Evolutionary conservation across 306 rosid species (phyloP), one percentile per base, ranked within the genome.

Genomic region (Sicyos baderoa): DNA sequence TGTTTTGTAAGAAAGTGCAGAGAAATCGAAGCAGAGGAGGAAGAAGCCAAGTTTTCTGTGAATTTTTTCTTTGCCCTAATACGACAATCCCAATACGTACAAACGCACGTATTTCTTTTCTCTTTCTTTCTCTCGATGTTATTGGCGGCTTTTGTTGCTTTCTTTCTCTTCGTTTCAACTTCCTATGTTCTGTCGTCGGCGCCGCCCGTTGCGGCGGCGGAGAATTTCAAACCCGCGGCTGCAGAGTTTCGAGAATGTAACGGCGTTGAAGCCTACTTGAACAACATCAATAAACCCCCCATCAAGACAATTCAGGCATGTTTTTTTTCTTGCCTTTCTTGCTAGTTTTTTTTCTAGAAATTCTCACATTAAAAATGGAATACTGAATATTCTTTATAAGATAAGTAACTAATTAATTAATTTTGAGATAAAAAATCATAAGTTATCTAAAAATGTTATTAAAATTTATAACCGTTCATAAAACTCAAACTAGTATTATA

Each of bases 241-340:
- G 51, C 7, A 40, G 86, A 75, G 77, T 60, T 86, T 76, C 80
- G 71, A 69, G 87, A 84, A 70, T 67, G 79, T 15, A 79, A 22
- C 45, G 79, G 74, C 54, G 80, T 81, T 76, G 76, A 72, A 56
- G 71, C 85, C 52, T 83, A 85, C n/a, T 77, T 93, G 44, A 79
- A 35, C 72, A 90, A 78, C 75, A 82, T 93, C 78, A 94, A 85
- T 88, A 94, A 86, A 85, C 89, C 97, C 47, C 58, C 87, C n/a
- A 42, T 90, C 75, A 94, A 94, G 83, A 94, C 90, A 50, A 88
- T 94, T 75, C 83, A 90, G 99, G 97, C 61, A 22, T 61, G 29
- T 62, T 64, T 47, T 27, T 8, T 27, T 9, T 4, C 23, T 25
- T 8, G 9, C 6, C 12, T 59, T 17, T 13, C 1, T 35, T 0